A percentile compares a stretch with the other conserved stretches of the same genome.
Evolutionary conservation across 192 early-diverging fungal species (phyloP).

Genomic region (Backusella tuberculispora): DNA sequence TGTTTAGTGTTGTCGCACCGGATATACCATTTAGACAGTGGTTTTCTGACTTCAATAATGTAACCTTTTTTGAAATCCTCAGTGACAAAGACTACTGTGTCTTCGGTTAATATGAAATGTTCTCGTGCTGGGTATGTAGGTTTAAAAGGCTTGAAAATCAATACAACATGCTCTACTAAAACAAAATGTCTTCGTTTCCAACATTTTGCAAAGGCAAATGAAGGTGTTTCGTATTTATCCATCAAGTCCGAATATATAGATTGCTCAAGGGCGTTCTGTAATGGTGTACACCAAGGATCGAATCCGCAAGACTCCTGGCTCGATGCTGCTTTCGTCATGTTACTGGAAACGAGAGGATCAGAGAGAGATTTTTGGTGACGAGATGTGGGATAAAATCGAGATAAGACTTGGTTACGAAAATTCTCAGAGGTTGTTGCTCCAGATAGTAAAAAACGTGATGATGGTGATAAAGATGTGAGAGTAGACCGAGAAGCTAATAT

Average conservation of each 20-base stretch:
- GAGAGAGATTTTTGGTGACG: conserved; percentile 13
- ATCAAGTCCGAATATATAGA: conserved; percentile 19
- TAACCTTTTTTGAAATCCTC: conserved; percentile 40
- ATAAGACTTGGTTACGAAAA: conserved; percentile 25
- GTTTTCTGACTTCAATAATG: conserved; percentile 37
- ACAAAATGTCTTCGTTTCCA: conserved; percentile 36
- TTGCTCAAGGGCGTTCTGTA: conserved; percentile 19
- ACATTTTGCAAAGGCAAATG: conserved; percentile 30
- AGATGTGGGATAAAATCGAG: conserved; percentile 20
- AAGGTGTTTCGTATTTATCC: conserved; percentile 23
- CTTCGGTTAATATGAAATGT: conserved; percentile 31
- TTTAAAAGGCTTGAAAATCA: conserved; percentile 27
- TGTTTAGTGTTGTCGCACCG: conserved; percentile 27
- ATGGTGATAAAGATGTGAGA: conserved; percentile 23
- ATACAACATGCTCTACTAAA: conserved; percentile 23
- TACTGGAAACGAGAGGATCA: neutral
- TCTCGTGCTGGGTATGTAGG: conserved; percentile 20
- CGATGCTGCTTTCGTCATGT: neutral
- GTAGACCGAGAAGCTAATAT: conserved; percentile 19
- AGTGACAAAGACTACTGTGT: conserved; percentile 37
- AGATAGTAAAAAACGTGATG: conserved; percentile 18
- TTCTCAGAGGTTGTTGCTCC: conserved; percentile 22
- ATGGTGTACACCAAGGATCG: conserved; percentile 26
- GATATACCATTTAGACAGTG: conserved; percentile 29
- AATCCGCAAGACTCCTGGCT: neutral